Percentiles rank a stretch among this genome's conserved stretches.
These are phyloP conservation scores for Juglanconis juglandina DNA, from an alignment of 2,329 filamentous ascomycete species.

Conservation along the genomic window DNA sequence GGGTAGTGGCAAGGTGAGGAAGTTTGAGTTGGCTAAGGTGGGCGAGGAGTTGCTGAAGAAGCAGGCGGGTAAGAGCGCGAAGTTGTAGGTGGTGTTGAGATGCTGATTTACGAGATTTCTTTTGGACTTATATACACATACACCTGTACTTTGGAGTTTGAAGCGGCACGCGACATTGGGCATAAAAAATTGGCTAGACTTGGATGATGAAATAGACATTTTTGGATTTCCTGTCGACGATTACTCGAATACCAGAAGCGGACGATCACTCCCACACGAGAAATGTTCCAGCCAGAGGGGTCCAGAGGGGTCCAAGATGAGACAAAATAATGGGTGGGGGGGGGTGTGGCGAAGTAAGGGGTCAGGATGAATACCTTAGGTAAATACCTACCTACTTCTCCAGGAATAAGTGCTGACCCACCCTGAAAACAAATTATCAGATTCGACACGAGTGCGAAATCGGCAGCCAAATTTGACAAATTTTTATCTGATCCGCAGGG, in stretches of 20 bases:
- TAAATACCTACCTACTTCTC: background rate
- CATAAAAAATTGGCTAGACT: no score
- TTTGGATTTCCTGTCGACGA: no score
- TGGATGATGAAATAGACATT: no score
- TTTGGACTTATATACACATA: background rate
- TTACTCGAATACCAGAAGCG: no score
- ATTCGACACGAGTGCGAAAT: slow-evolving; percentile 16
- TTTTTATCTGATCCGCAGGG: slow-evolving; percentile 17
- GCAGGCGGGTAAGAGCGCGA: slow-evolving; percentile 39
- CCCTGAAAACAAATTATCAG: slow-evolving; percentile 12
- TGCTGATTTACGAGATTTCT: background rate
- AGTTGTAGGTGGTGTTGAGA: slow-evolving; percentile 34
- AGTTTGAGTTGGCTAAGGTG: slow-evolving; percentile 59
- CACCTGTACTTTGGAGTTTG: background rate
- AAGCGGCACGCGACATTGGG: no score
- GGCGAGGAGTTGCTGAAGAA: slow-evolving; percentile 53
- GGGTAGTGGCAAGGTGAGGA: slow-evolving; percentile 70
- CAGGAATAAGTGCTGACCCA: background rate
- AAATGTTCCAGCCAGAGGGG: no score
- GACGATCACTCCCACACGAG: no score
- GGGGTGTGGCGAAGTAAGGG: background rate
- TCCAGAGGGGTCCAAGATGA: no score
- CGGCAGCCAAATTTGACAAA: slow-evolving; percentile 5
- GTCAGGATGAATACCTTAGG: background rate
- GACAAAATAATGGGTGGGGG: no score